Percentiles rank a stretch among this genome's conserved stretches.
These are phyloP conservation scores for Xylaria multiplex DNA, from an alignment of 2,329 filamentous ascomycete species.

Conservation along the genomic window DNA sequence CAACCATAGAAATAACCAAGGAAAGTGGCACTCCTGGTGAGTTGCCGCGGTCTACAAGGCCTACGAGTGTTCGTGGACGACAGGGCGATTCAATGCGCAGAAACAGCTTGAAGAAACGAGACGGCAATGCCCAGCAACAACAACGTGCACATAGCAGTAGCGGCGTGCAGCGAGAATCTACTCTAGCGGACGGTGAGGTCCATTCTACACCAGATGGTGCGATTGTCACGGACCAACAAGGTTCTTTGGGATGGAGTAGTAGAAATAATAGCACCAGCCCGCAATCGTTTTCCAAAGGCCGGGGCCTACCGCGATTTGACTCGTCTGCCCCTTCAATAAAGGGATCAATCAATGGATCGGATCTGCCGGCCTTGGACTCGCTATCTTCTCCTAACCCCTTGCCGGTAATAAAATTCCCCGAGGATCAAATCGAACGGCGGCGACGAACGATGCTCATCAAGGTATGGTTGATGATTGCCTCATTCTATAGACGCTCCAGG, in stretches of 20 bases:
- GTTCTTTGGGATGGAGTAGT: constrained; percentile 57
- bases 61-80: constrained; percentile 53
- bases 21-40: constrained; percentile 63
- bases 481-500: constrained; percentile 83
- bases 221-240: constrained; percentile 50
- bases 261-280: constrained; percentile 54
- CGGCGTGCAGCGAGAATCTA: constrained; percentile 52
- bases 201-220: constrained; percentile 61
- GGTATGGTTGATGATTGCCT: constrained; percentile 90
- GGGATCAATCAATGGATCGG: constrained; percentile 54
- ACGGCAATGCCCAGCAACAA: constrained; percentile 60
- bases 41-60: constrained; percentile 49
- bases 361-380: constrained; percentile 53
- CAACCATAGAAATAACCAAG: constrained; percentile 80
- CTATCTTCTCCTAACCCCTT: constrained; percentile 60
- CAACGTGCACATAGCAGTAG: constrained; percentile 58
- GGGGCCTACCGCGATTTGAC: constrained; percentile 57
- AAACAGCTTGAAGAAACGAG: constrained; percentile 64
- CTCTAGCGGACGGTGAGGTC: constrained; percentile 61
- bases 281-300: constrained; percentile 56
- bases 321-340: constrained; percentile 57
- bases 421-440: constrained; percentile 62
- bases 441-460: constrained; percentile 70
- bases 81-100: constrained; percentile 61
- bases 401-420: constrained; percentile 64